Evolutionary conservation across 169 alveolate genomes (phyloP).

Genomic region (Perkinsus marinus): DNA sequence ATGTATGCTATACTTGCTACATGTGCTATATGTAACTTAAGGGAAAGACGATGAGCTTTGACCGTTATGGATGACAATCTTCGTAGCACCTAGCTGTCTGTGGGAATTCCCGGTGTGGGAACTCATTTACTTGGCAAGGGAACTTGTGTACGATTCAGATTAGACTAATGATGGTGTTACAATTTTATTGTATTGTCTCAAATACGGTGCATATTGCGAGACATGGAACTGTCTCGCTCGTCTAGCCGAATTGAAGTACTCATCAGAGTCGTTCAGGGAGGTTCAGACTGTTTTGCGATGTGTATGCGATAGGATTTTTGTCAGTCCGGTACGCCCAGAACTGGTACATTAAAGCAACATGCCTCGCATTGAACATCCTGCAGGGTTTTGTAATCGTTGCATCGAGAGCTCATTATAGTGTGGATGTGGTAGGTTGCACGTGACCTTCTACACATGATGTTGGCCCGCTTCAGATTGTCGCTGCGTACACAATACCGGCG

Average conservation of each 20-base stretch:
- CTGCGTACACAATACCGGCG: neutral
- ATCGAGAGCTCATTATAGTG: neutral
- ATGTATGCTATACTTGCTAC: neutral
- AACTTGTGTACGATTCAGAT: neutral
- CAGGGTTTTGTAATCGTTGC: neutral
- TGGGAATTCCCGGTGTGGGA: no score
- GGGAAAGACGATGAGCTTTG: neutral
- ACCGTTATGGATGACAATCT: no score
- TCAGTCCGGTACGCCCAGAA: neutral
- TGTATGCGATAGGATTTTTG: neutral
- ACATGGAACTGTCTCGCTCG: no score
- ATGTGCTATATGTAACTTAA: neutral
- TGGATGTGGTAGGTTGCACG: neutral
- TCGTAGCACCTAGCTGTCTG: no score
- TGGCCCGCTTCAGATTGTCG: neutral
- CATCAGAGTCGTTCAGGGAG: no score
- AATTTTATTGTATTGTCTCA: no score
- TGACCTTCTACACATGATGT: neutral
- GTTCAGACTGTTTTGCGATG: no score
- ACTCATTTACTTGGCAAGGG: no score
- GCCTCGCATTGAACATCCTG: neutral
- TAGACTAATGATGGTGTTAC: neutral
- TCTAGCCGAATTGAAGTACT: no score
- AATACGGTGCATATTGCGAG: no score
- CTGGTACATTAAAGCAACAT: neutral